Evolutionary conservation across 257 asterid species (phyloP).

Genomic region (Fraxinus cuspidata): DNA sequence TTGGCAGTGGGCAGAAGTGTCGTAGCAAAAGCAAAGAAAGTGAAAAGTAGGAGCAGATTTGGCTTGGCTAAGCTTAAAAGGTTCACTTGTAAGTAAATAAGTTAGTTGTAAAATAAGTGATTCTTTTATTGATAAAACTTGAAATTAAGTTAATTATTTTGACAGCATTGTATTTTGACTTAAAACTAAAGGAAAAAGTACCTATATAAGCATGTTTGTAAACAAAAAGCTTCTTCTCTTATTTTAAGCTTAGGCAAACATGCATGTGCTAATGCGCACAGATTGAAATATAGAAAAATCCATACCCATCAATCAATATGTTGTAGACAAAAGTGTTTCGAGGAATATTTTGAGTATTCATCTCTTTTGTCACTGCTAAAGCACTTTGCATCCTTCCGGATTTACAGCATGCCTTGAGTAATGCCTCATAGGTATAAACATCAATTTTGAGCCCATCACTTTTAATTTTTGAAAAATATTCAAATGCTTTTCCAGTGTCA

Average conservation of each 20-base stretch:
- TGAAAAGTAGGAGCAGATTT: neutral
- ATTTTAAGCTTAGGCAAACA: neutral
- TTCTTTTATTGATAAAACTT: neutral
- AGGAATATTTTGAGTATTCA: constrained; percentile 71
- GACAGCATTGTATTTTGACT: neutral
- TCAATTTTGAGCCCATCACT: constrained; percentile 89
- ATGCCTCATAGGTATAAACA: constrained; percentile 84
- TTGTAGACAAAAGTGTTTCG: constrained; percentile 91
- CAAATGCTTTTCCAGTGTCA: constrained; percentile 91
- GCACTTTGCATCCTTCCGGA: constrained; percentile 99
- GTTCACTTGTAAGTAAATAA: neutral
- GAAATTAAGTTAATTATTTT: neutral
- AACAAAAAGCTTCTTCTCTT: neutral
- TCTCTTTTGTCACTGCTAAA: constrained; percentile 91
- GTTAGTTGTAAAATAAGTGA: neutral
- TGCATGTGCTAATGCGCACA: neutral
- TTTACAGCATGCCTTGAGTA: constrained; percentile 98
- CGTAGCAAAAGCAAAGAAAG: neutral
- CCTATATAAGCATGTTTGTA: neutral
- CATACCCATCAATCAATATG: constrained; percentile 93
- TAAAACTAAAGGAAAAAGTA: neutral
- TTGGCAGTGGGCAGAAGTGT: neutral
- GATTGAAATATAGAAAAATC: constrained; percentile 1
- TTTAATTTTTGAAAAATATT: constrained; percentile 79
- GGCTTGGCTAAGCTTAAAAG: neutral